A percentile compares a stretch with the other conserved stretches of the same genome.
Evolutionary conservation across 1,284 basidiomycete genomes (phyloP).

Genomic region (Mycosarcoma mackinlayi): DNA sequence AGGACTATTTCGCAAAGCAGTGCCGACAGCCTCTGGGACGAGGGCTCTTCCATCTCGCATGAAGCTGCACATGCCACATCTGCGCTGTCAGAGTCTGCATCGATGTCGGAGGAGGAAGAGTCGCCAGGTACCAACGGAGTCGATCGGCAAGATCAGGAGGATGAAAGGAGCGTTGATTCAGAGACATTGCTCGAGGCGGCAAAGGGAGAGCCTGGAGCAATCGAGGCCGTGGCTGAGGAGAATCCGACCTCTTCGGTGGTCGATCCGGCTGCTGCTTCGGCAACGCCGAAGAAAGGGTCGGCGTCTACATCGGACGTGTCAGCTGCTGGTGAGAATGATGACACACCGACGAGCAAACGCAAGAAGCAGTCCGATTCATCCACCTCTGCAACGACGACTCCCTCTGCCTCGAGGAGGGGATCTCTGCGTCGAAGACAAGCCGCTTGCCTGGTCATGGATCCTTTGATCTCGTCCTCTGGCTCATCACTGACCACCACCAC

Average conservation of each 20-base stretch:
- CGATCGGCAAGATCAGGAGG: slow-evolving; percentile 11
- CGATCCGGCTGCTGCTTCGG: slow-evolving; percentile 24
- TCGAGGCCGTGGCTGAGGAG: slow-evolving; percentile 29
- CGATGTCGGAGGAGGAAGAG: background rate
- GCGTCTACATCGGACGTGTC: background rate
- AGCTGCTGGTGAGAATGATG: slow-evolving; percentile 11
- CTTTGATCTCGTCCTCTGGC: slow-evolving; percentile 18
- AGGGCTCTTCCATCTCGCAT: slow-evolving; percentile 24
- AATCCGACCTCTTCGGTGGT: slow-evolving; percentile 25
- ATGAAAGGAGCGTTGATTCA: slow-evolving; percentile 28
- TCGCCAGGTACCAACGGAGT: background rate
- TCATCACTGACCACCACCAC: slow-evolving; percentile 22
- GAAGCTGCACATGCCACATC: slow-evolving; percentile 10
- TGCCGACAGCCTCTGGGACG: slow-evolving; percentile 34
- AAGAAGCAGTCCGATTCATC: slow-evolving; percentile 5
- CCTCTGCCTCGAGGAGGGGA: slow-evolving; percentile 15
- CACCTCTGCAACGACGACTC: slow-evolving; percentile 11
- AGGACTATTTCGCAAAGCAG: slow-evolving; percentile 38
- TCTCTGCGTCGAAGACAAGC: slow-evolving; percentile 20
- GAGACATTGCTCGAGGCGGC: slow-evolving; percentile 44
- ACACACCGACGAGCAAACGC: slow-evolving; percentile 5
- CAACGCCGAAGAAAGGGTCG: slow-evolving; percentile 24
- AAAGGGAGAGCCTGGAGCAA: slow-evolving; percentile 33
- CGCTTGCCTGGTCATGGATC: background rate
- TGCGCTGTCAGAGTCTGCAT: slow-evolving; percentile 3